These are phyloP conservation scores for Logfia minima DNA, from an alignment of 129 eudicot species.

Conservation along the genomic window DNA sequence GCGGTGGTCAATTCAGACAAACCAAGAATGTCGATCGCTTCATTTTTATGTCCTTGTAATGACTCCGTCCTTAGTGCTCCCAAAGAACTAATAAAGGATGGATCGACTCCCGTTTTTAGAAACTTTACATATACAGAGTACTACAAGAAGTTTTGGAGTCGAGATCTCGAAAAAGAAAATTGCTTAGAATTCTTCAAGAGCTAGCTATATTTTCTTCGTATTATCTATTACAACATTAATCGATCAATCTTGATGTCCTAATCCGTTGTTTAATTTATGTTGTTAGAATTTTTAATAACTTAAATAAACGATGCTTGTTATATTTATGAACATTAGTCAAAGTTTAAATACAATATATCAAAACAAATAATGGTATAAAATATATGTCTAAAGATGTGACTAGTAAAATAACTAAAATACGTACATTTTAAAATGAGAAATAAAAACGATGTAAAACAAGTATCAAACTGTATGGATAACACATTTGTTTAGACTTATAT, in stretches of 20 bases:
- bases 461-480: too few species aligned
- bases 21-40: constrained; percentile 73
- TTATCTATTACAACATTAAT: neutral
- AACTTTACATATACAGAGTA: constrained; percentile 65
- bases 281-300: neutral
- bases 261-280: neutral
- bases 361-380: too few species aligned
- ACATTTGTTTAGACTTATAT: too few species aligned
- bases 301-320: neutral
- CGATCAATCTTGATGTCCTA: neutral
- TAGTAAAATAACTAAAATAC: too few species aligned
- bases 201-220: constrained; percentile 19
- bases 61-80: constrained; percentile 60
- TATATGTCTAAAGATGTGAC: too few species aligned
- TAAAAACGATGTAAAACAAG: too few species aligned
- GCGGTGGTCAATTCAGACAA: constrained; percentile 67
- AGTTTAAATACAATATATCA: neutral
- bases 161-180: constrained; percentile 69
- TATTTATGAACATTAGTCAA: neutral
- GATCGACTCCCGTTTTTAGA: constrained; percentile 46
- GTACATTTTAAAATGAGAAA: too few species aligned
- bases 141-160: constrained; percentile 77
- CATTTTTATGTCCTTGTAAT: constrained; percentile 65
- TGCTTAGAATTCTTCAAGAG: constrained; percentile 82
- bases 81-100: constrained; percentile 40